Evolutionary conservation across 1,284 basidiomycete genomes (phyloP).

Genomic region (Melampsora americana): DNA sequence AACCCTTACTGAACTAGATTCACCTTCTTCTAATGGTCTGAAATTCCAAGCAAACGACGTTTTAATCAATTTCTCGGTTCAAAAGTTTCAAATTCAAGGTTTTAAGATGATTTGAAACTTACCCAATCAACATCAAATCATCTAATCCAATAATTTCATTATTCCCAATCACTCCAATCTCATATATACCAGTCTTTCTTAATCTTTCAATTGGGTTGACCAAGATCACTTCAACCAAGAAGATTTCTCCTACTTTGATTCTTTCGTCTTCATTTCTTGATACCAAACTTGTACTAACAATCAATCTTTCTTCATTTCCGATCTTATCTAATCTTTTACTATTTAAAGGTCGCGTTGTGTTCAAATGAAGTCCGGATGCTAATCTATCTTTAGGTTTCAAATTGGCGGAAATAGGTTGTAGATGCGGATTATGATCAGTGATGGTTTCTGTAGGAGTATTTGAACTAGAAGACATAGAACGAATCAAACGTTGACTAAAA

Average conservation of each 20-base stretch:
- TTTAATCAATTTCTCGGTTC: background rate
- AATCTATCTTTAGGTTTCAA: no score
- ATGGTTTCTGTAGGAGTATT: no score
- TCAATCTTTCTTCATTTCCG: background rate
- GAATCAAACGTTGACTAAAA: background rate
- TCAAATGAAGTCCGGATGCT: no score
- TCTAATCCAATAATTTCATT: background rate
- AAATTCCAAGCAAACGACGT: background rate
- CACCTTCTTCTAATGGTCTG: slow-evolving; percentile 1
- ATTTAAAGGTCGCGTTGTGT: no score
- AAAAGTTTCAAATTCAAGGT: no score
- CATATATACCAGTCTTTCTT: background rate
- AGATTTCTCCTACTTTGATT: background rate
- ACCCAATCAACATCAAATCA: background rate
- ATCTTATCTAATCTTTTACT: no score
- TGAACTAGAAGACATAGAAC: background rate
- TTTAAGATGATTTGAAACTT: background rate
- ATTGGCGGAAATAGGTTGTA: no score
- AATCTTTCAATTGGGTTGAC: background rate
- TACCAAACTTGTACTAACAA: background rate
- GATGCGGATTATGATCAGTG: no score
- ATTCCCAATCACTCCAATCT: background rate
- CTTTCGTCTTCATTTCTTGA: background rate
- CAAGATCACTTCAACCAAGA: background rate
- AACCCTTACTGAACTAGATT: background rate